A percentile compares a stretch with the other conserved stretches of the same genome.
Evolutionary conservation across 306 rosid genomes (phyloP).

Genomic region (Malus asiatica): DNA sequence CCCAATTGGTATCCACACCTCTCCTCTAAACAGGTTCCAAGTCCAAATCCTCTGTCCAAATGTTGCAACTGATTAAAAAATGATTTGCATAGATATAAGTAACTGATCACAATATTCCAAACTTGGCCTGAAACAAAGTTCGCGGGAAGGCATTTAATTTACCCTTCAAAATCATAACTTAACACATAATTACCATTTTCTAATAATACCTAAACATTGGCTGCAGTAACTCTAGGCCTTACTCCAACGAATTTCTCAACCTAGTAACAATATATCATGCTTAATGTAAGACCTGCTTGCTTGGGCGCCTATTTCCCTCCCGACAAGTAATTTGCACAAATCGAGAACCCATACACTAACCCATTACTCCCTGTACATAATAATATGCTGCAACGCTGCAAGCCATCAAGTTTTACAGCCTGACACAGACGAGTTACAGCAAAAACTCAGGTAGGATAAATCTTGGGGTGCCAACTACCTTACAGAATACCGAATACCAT

Average conservation of each 20-base stretch:
- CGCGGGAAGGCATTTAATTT: not conserved
- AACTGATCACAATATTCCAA: not conserved
- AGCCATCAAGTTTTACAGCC: not conserved
- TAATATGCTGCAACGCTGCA: not conserved
- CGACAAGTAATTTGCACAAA: not conserved
- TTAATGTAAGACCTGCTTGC: not conserved
- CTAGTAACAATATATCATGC: not conserved
- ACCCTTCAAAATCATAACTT: not conserved
- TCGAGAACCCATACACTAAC: not conserved
- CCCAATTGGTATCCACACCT: not conserved
- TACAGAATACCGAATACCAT: too few relatives aligned
- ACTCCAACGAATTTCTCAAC: not conserved
- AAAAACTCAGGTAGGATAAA: not conserved
- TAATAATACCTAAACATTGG: not conserved
- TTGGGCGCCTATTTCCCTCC: not conserved
- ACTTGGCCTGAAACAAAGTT: too few relatives aligned
- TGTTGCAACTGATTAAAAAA: not conserved
- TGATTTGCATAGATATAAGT: not conserved
- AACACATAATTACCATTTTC: not conserved
- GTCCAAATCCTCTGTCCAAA: not conserved
- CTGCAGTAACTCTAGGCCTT: not conserved
- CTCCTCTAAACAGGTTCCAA: not conserved
- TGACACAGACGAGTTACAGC: not conserved
- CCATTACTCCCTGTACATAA: not conserved
- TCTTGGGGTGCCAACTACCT: not conserved